phyloP scores from a whole-genome alignment of 2,329 filamentous ascomycete genomes.

The Mollisia scopiformis region DNA sequence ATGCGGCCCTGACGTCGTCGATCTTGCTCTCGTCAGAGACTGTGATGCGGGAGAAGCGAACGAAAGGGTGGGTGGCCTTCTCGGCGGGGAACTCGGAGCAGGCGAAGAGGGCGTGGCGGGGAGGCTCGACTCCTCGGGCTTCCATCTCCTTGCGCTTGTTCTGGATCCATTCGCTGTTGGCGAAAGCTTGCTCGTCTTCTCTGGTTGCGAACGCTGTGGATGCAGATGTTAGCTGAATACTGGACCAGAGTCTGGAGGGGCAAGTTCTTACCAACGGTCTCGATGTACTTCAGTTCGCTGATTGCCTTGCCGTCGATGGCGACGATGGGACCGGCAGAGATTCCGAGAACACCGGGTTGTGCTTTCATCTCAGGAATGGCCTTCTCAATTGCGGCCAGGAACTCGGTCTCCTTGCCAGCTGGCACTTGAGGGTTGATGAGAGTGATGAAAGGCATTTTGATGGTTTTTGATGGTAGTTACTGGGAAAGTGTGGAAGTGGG shows the following conservation, averaged over 20 bases:
- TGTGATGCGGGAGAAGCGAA: slow-evolving; percentile 15
- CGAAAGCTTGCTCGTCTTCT: slow-evolving; percentile 21
- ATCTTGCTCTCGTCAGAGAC: slow-evolving; percentile 7
- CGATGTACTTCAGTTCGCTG: slow-evolving; percentile 20
- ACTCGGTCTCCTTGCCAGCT: slow-evolving; percentile 14
- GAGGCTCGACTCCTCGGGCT: slow-evolving; percentile 1
- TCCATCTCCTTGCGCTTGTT: slow-evolving; percentile 3
- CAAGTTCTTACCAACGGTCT: slow-evolving; percentile 17
- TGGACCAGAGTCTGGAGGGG: background rate
- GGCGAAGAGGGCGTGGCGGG: slow-evolving; percentile 8
- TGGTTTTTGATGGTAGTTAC: background rate
- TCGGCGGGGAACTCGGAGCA: slow-evolving; percentile 13
- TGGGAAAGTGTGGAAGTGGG: background rate
- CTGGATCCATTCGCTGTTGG: slow-evolving; percentile 8
- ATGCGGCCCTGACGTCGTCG: slow-evolving; percentile 10
- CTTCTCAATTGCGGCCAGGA: slow-evolving; percentile 11
- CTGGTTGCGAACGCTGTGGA: slow-evolving; percentile 15
- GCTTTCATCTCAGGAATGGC: slow-evolving; percentile 16
- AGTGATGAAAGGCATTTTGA: slow-evolving; percentile 25
- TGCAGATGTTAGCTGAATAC: background rate
- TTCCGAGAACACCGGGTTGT: slow-evolving; percentile 9
- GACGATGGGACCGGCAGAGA: slow-evolving; percentile 17
- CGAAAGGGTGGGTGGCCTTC: slow-evolving; percentile 2
- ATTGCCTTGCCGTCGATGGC: slow-evolving; percentile 8
- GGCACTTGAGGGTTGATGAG: slow-evolving; percentile 18